Evolutionary conservation across 1,139 yeast species (phyloP).

Genomic region (Debaryomyces nepalensis): DNA sequence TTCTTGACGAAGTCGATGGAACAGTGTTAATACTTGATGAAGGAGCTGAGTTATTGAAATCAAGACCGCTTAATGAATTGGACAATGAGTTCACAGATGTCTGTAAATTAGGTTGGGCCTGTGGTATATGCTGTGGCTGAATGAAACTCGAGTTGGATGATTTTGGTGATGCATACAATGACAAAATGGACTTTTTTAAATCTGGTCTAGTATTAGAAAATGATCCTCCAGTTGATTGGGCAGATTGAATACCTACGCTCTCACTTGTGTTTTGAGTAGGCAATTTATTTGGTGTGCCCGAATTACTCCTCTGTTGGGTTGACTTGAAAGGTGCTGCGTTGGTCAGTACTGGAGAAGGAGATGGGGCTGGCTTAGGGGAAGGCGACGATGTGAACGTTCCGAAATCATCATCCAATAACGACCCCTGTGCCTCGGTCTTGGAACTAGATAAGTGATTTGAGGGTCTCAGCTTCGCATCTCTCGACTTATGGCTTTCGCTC

Average conservation of each 20-base stretch:
- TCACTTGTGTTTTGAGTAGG: conserved; percentile 25
- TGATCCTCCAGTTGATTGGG: conserved; percentile 42
- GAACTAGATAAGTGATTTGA: conserved; percentile 3
- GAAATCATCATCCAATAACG: conserved; percentile 44
- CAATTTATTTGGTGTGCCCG: conserved; percentile 11
- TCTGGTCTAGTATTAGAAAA: conserved; percentile 51
- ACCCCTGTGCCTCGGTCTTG: conserved; percentile 8
- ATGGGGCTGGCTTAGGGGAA: conserved; percentile 17
- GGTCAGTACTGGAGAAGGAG: not conserved
- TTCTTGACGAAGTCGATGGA: conserved; percentile 8
- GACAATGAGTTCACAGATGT: conserved; percentile 27
- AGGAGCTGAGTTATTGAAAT: conserved; percentile 24
- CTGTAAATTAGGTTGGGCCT: conserved; percentile 11
- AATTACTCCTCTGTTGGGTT: conserved; percentile 2
- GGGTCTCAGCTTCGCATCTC: no score
- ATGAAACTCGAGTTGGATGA: conserved; percentile 42
- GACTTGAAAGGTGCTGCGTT: conserved; percentile 5
- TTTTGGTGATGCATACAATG: conserved; percentile 79
- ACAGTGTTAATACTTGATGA: conserved; percentile 11
- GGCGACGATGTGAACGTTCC: conserved; percentile 44
- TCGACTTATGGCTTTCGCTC: not conserved
- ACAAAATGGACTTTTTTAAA: conserved; percentile 85
- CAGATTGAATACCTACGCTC: conserved; percentile 27
- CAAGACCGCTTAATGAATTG: conserved; percentile 42
- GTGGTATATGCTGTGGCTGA: conserved; percentile 28